Conservation (phyloP, 176 grass and related monocot species). For the Metroxylon sagu region DNA sequence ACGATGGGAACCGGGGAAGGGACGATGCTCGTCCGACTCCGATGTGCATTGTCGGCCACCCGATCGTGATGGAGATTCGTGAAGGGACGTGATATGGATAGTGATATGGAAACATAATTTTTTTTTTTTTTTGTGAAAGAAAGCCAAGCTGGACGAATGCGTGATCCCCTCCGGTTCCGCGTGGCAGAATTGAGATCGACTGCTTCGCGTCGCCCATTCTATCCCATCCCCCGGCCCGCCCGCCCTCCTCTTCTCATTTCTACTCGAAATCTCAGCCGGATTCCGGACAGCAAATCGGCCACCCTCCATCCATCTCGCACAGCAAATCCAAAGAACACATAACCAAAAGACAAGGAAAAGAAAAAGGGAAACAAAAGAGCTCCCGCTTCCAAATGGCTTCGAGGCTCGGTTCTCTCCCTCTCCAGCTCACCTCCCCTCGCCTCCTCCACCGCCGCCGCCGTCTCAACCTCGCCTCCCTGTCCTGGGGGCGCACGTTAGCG, state of each 20-base stretch:
- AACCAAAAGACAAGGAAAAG: no score
- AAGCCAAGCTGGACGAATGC: slow-evolving; percentile 2
- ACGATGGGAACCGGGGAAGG: no score
- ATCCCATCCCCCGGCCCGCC: slow-evolving; percentile 7
- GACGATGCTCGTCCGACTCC: no score
- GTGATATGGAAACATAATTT: no score
- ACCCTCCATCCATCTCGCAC: no score
- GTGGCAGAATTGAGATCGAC: slow-evolving; percentile 77
- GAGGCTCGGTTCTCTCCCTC: slow-evolving; percentile 46
- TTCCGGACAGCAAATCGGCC: no score
- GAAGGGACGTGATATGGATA: no score
- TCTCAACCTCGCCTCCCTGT: slow-evolving; percentile 12
- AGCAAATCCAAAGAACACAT: no score
- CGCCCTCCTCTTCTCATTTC: background rate
- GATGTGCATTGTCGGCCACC: no score
- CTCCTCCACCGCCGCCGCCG: slow-evolving; percentile 4
- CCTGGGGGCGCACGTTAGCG: slow-evolving; percentile 18
- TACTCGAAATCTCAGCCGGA: no score
- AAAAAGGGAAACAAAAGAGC: no score
- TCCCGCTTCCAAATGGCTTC: slow-evolving; percentile 31
- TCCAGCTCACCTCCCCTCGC: slow-evolving; percentile 32
- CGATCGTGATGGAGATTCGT: background rate
- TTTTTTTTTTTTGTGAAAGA: background rate
- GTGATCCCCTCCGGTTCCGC: slow-evolving; percentile 35
- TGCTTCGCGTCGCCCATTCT: slow-evolving; percentile 26